These are phyloP conservation scores for Paracorniculantispora psalliotae DNA, from an alignment of 2,329 filamentous ascomycete species.

Conservation along the genomic window DNA sequence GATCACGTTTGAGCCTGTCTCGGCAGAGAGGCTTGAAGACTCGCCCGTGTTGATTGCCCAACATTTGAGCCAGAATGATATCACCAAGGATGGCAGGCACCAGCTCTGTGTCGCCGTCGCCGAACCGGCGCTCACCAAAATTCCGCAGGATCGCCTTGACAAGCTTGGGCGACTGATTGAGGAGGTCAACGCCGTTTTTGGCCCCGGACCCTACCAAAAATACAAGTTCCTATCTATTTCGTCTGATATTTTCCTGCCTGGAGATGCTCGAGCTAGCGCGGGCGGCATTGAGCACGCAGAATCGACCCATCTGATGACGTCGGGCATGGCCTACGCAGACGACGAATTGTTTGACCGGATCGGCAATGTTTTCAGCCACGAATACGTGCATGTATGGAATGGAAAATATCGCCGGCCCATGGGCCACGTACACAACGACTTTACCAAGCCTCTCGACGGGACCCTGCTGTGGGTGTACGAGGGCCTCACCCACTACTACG, in stretches of 20 bases:
- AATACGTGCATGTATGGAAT: slow-evolving; percentile 14
- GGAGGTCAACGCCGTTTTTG: slow-evolving; percentile 3
- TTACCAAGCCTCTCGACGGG: slow-evolving; percentile 12
- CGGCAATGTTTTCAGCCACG: slow-evolving; percentile 6
- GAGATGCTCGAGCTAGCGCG: background rate
- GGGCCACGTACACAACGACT: slow-evolving; percentile 11
- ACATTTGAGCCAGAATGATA: background rate
- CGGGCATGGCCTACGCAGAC: background rate
- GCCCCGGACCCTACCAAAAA: background rate
- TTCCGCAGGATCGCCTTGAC: background rate
- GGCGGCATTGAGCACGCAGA: slow-evolving; percentile 12
- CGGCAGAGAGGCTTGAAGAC: slow-evolving; percentile 10
- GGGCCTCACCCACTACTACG: slow-evolving; percentile 14
- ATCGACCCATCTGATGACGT: background rate
- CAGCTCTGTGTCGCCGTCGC: slow-evolving; percentile 10
- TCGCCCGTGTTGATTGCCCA: slow-evolving; percentile 12
- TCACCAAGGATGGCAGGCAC: slow-evolving; percentile 11
- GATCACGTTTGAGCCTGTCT: background rate
- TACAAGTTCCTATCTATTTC: background rate
- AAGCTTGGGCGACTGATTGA: slow-evolving; percentile 9
- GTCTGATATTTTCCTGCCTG: background rate
- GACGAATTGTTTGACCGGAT: background rate
- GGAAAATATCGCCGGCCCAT: slow-evolving; percentile 14
- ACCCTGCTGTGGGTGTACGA: slow-evolving; percentile 15
- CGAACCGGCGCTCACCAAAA: background rate